Conservation (phyloP, 148 eudicot genomes). For the Polygonum maritimum region DNA sequence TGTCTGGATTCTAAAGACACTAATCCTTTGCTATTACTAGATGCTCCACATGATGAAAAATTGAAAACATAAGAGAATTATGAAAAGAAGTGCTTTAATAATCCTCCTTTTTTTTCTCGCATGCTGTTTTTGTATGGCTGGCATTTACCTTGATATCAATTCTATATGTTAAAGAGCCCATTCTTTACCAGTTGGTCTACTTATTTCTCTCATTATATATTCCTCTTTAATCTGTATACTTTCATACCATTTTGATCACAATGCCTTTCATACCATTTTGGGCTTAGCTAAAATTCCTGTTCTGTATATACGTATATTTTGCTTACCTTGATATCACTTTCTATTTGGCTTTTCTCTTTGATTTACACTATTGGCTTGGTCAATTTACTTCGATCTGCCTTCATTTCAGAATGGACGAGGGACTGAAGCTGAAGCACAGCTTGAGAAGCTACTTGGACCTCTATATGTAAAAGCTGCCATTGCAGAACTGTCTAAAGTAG, state of each 20-base stretch:
- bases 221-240: background rate
- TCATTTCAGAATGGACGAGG: slow-evolving; percentile 57
- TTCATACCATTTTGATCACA: background rate
- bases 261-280: background rate
- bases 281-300: background rate
- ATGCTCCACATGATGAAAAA: background rate
- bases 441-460: slow-evolving; percentile 64
- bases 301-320: background rate
- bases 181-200: background rate
- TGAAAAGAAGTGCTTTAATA: background rate
- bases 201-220: background rate
- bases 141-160: background rate
- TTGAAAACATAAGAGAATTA: background rate
- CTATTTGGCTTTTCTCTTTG: background rate
- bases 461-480: slow-evolving; percentile 60
- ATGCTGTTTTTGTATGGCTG: background rate
- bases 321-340: background rate
- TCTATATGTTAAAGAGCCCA: background rate
- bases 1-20: background rate
- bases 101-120: background rate
- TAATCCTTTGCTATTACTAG: background rate
- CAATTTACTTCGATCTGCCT: background rate
- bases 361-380: background rate
- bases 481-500: slow-evolving; percentile 62
- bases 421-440: slow-evolving; percentile 58